Evolutionary conservation across 1,284 basidiomycete genomes (phyloP).

Genomic region (Sphagnurus paluster): DNA sequence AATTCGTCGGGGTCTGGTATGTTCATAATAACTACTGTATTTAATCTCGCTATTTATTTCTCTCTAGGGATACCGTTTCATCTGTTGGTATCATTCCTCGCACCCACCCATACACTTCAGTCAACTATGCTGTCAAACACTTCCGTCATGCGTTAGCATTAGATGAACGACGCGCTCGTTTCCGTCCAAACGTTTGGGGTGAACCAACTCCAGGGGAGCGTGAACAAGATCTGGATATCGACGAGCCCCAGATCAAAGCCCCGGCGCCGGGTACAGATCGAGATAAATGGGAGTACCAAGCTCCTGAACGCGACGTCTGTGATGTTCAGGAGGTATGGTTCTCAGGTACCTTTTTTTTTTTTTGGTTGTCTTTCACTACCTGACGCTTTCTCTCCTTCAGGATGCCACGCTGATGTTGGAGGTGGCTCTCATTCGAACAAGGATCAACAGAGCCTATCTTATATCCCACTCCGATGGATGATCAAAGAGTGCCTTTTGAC

Average conservation of each 20-base stretch:
- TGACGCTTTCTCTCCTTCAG: slow-evolving; percentile 12
- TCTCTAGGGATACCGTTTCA: slow-evolving; percentile 27
- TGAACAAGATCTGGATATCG: slow-evolving; percentile 15
- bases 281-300: slow-evolving; percentile 23
- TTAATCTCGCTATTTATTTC: not conserved
- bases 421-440: slow-evolving; percentile 26
- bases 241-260: slow-evolving; percentile 8
- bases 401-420: slow-evolving; percentile 28
- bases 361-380: not conserved
- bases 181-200: slow-evolving; percentile 25
- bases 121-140: slow-evolving; percentile 23
- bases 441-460: slow-evolving; percentile 22
- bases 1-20: slow-evolving; percentile 28
- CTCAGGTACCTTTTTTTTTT: slow-evolving; percentile 7
- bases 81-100: slow-evolving; percentile 27
- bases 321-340: slow-evolving; percentile 27
- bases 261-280: slow-evolving; percentile 5
- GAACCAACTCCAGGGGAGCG: slow-evolving; percentile 20
- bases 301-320: slow-evolving; percentile 19
- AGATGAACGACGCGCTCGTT: slow-evolving; percentile 26
- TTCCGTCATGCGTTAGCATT: slow-evolving; percentile 27
- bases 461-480: slow-evolving; percentile 27
- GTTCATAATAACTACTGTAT: too few relatives aligned
- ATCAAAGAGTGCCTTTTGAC: slow-evolving; percentile 24
- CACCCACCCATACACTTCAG: slow-evolving; percentile 22